Evolutionary conservation across 2,329 filamentous ascomycete genomes (phyloP).

Genomic region (Trichoderma koningii): DNA sequence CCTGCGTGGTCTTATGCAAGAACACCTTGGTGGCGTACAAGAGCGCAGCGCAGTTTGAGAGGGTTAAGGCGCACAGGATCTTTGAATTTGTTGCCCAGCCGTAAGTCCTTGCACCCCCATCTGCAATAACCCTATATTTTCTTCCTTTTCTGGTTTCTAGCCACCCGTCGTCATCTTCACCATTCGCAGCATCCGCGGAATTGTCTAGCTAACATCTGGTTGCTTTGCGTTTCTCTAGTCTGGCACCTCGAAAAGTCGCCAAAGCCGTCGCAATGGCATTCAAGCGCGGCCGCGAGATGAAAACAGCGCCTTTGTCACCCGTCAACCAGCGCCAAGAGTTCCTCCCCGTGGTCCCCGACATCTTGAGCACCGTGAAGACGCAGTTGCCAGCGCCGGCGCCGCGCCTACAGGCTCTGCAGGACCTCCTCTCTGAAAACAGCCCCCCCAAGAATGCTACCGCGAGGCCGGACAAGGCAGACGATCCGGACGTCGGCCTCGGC

Average conservation of each 20-base stretch:
- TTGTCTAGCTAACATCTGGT: background rate
- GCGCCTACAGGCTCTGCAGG: constrained; percentile 1
- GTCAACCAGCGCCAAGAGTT: constrained; percentile 2
- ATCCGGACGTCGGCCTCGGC: background rate
- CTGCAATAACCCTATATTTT: too few relatives aligned
- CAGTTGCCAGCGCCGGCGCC: background rate
- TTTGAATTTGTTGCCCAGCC: constrained; percentile 45
- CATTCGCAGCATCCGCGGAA: background rate
- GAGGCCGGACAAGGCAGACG: background rate
- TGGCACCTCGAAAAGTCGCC: constrained; percentile 42
- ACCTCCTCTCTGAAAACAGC: background rate
- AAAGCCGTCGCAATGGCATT: constrained; percentile 25
- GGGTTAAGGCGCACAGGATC: constrained; percentile 30
- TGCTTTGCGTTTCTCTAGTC: constrained; percentile 28
- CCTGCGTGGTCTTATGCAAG: constrained; percentile 40
- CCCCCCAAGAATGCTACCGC: too few relatives aligned
- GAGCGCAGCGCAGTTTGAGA: constrained; percentile 25
- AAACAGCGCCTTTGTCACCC: constrained; percentile 11
- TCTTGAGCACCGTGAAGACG: constrained; percentile 11
- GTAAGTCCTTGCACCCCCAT: constrained; percentile 31
- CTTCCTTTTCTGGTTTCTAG: too few relatives aligned
- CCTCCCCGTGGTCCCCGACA: background rate
- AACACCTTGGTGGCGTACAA: constrained; percentile 38
- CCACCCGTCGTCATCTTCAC: background rate
- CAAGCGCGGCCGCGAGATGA: constrained; percentile 24